Percentiles rank a stretch among this genome's conserved stretches.
Evolutionary conservation across 2,329 filamentous ascomycete genomes (phyloP).

Genomic region (Epichloe brachyelytri): DNA sequence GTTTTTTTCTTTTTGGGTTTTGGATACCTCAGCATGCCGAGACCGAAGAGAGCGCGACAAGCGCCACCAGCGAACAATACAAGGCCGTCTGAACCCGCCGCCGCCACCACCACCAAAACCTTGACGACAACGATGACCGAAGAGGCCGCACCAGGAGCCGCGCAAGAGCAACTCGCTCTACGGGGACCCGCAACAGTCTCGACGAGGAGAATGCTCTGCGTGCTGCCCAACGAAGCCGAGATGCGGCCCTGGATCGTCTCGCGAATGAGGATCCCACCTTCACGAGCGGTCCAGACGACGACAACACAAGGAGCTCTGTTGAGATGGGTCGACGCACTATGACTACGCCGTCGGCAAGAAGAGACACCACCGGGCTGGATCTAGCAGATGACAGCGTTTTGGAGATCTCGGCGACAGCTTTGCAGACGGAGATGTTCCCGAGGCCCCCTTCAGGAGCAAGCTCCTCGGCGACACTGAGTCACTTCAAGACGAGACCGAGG

Average conservation of each 20-base stretch:
- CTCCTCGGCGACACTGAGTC: constrained; percentile 33
- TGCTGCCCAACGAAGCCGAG: constrained; percentile 17
- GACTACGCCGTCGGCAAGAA: constrained; percentile 21
- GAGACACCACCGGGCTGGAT: constrained; percentile 36
- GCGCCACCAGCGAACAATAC: constrained; percentile 1
- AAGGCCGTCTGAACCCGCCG: not conserved
- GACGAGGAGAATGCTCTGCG: constrained; percentile 16
- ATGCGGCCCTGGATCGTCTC: constrained; percentile 24
- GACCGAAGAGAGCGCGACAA: constrained; percentile 8
- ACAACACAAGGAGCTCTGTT: constrained; percentile 20
- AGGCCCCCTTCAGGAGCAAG: constrained; percentile 28
- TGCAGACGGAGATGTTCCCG: constrained; percentile 23
- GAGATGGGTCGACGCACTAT: constrained; percentile 25
- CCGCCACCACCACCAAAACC: not conserved
- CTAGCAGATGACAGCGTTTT: constrained; percentile 35
- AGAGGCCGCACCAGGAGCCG: constrained; percentile 13
- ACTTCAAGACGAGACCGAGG: constrained; percentile 27
- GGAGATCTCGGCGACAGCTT: constrained; percentile 31
- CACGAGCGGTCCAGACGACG: constrained; percentile 14
- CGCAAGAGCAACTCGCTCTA: constrained; percentile 8
- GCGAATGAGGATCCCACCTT: constrained; percentile 22
- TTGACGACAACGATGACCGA: constrained; percentile 11
- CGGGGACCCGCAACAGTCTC: constrained; percentile 8
- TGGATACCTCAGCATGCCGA: constrained; percentile 6
- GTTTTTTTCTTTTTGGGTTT: too few species aligned